Evolutionary conservation across 257 asterid genomes (phyloP).

Genomic region (Coffea eugenioides): DNA sequence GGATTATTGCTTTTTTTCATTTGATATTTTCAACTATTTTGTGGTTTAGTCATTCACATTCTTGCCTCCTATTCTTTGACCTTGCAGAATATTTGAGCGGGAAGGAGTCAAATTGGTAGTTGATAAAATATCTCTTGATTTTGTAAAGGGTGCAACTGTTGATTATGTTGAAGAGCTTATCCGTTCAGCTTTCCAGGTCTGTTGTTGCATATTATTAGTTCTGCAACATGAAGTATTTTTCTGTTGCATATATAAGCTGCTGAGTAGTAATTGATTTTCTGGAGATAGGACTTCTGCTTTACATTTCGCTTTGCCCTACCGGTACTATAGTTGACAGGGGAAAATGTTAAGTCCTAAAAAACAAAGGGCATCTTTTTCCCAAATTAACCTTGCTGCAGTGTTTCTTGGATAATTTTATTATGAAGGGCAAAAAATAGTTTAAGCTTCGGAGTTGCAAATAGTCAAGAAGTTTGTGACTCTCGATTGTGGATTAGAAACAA

Average conservation of each 20-base stretch:
- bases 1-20: neutral
- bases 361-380: neutral
- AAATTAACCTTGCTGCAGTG: neutral
- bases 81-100: slow-evolving; percentile 74
- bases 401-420: neutral
- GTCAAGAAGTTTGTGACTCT: neutral
- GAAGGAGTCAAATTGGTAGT: slow-evolving; percentile 92
- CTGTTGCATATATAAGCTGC: neutral
- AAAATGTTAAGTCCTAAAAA: neutral
- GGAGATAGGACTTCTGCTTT: neutral
- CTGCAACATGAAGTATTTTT: slow-evolving; percentile 1
- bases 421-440: neutral
- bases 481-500: neutral
- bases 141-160: slow-evolving; percentile 89
- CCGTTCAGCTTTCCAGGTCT: slow-evolving; percentile 96
- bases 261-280: neutral
- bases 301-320: neutral
- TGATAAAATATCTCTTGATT: slow-evolving; percentile 76
- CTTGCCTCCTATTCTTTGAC: slow-evolving; percentile 9
- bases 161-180: slow-evolving; percentile 95
- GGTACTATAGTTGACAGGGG: neutral
- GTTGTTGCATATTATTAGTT: slow-evolving; percentile 7
- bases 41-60: neutral
- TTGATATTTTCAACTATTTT: neutral
- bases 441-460: neutral